Percentiles rank a stretch among this genome's conserved stretches.
These are phyloP conservation scores for Meredithiella fracta DNA, from an alignment of 2,329 filamentous ascomycete species.

Conservation along the genomic window DNA sequence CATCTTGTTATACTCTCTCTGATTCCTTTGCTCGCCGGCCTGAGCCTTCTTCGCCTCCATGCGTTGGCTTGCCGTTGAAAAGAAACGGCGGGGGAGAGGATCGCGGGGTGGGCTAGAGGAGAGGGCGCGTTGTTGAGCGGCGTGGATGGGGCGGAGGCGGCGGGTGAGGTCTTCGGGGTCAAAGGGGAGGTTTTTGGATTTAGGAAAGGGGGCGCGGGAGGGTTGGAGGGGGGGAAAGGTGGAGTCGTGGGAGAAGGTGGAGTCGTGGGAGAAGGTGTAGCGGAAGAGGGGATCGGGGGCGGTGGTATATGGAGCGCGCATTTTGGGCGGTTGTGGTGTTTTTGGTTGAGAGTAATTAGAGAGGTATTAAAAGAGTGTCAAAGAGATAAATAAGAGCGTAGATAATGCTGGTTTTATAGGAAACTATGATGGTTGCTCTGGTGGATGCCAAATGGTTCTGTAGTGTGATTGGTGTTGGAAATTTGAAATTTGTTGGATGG, in stretches of 20 bases:
- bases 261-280: conserved; percentile 12
- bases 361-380: neutral
- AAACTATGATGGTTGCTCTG: no score
- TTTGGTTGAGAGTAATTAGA: neutral
- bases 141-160: conserved; percentile 34
- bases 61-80: conserved; percentile 1
- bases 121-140: conserved; percentile 30
- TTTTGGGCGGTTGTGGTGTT: neutral
- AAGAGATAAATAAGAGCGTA: no score
- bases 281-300: neutral
- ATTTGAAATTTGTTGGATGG: no score
- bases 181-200: conserved; percentile 22
- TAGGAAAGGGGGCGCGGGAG: conserved; percentile 29
- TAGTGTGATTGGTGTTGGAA: no score
- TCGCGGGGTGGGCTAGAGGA: conserved; percentile 16
- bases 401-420: no score
- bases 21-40: conserved; percentile 2
- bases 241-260: conserved; percentile 16
- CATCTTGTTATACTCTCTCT: neutral
- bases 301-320: conserved; percentile 8
- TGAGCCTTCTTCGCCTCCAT: conserved; percentile 11
- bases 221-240: conserved; percentile 9
- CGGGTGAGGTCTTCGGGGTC: conserved; percentile 39
- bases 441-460: no score
- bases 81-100: conserved; percentile 9